phyloP scores from a whole-genome alignment of 2,329 filamentous ascomycete species.

The Clonostachys byssicola region DNA sequence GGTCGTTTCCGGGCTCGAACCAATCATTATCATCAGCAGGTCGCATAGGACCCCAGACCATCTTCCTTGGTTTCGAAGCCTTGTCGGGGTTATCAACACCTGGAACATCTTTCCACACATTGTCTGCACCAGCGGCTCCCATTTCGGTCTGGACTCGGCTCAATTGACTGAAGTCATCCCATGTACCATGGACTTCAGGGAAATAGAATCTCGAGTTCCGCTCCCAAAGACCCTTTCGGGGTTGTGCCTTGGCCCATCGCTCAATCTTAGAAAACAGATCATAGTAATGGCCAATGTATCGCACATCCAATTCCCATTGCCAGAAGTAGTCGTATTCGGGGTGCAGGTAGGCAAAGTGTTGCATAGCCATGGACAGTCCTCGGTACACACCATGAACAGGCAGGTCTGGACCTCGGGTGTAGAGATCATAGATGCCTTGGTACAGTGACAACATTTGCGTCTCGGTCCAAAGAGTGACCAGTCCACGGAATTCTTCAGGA shows the following conservation, averaged over 20 bases:
- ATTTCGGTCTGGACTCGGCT: constrained; percentile 71
- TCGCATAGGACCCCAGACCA: constrained; percentile 81
- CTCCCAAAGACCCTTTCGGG: constrained; percentile 78
- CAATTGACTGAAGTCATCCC: constrained; percentile 75
- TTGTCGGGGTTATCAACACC: constrained; percentile 32
- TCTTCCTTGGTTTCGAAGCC: constrained; percentile 44
- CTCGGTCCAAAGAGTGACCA: constrained; percentile 91
- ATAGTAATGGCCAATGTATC: constrained; percentile 86
- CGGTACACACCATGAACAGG: constrained; percentile 91
- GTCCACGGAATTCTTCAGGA: constrained; percentile 80
- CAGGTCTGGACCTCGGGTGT: constrained; percentile 58
- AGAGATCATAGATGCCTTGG: constrained; percentile 78
- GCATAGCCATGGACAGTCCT: constrained; percentile 89
- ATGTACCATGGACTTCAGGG: constrained; percentile 69
- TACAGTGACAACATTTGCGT: constrained; percentile 90
- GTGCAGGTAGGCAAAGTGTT: constrained; percentile 85
- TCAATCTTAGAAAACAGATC: constrained; percentile 67
- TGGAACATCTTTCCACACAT: constrained; percentile 56
- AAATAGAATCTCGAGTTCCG: constrained; percentile 75
- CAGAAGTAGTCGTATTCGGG: constrained; percentile 89
- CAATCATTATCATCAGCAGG: constrained; percentile 65
- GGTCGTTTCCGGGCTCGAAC: constrained; percentile 70
- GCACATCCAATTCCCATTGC: constrained; percentile 94
- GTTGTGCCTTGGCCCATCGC: constrained; percentile 67
- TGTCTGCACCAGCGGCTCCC: constrained; percentile 60